These are phyloP conservation scores for Heliocybe sulcata DNA, from an alignment of 1,284 basidiomycete species.

Conservation along the genomic window DNA sequence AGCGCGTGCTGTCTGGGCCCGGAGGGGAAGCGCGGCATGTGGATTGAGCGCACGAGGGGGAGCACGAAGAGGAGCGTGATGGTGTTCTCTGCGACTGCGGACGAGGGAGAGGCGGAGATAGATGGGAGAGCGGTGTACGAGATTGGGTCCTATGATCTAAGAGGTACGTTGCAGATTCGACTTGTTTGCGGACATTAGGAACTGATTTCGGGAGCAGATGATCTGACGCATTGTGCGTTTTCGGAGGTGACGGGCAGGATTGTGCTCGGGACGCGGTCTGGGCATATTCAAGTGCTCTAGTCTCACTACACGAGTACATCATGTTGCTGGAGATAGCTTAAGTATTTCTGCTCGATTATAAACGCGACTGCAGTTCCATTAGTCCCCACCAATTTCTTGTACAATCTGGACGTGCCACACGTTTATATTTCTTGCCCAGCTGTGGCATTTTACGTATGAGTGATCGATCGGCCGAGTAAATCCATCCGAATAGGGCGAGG, in stretches of 20 bases:
- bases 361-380: too few relatives aligned
- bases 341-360: too few relatives aligned
- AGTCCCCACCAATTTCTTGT: too few relatives aligned
- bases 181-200: too few relatives aligned
- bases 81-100: slow-evolving; percentile 19
- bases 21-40: slow-evolving; percentile 37
- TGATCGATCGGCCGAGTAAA: too few relatives aligned
- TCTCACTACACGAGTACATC: too few relatives aligned
- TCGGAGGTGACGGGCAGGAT: slow-evolving; percentile 38
- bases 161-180: slow-evolving; percentile 26
- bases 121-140: slow-evolving; percentile 30
- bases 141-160: slow-evolving; percentile 38
- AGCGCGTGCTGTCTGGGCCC: slow-evolving; percentile 37
- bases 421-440: too few relatives aligned
- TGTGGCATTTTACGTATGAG: too few relatives aligned
- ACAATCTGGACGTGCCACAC: too few relatives aligned
- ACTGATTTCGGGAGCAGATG: slow-evolving; percentile 33
- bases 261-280: slow-evolving; percentile 35
- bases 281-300: slow-evolving; percentile 23
- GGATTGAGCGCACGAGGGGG: slow-evolving; percentile 38
- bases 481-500: too few relatives aligned
- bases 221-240: slow-evolving; percentile 38
- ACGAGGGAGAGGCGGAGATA: slow-evolving; percentile 12
- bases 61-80: slow-evolving; percentile 30
- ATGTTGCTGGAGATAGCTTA: too few relatives aligned